Evolutionary conservation across 139 green algal genomes (phyloP), one percentile per base, ranked within the genome.

Genomic region (Spirogloea muscicola): DNA sequence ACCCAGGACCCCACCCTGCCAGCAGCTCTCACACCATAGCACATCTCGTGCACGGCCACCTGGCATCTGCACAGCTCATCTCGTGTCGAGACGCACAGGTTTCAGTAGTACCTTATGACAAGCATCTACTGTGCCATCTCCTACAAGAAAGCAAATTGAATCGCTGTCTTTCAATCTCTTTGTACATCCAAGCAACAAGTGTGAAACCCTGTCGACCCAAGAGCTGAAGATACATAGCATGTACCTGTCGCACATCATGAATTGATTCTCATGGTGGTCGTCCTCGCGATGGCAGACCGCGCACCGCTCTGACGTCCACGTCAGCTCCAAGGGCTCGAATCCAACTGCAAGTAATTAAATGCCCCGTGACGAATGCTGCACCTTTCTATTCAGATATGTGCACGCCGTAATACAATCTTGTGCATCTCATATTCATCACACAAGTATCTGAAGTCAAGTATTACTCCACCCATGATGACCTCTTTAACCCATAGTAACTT

Each of bases 31-130:
- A 73, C 37, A 18, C 70, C 70, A 1, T 79, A 79, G 37, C 70
- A 79, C 29, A 65, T 60, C 39, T 79, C 70, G 29, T 79, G 70
- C n/a, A 79, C 70, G 1, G 29, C 70, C 70, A 79, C 29, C 38
- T 79, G 46, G 1, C 70, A 79, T 60, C 65, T 77, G 67, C 46
- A 74, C 34, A n/a, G 48, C 66, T 21, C 21, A 21, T 21, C 46
- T 55, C 21, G 21, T 55, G 21, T 55, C 21, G 46, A 21, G 21
- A 21, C 21, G 21, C 21, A 55, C 21, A 21, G 46, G 21, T 55
- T 55, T 55, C 46, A 55, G 46, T 21, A 31, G 21, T 21, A 55
- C 21, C 46, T 55, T 21, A 21, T 55, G 21, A n/a, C n/a, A 55
- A 55, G 46, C 21, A 55, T 31, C 21, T 21, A 55, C 46, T 21